phyloP scores from a whole-genome alignment of 2,329 filamentous ascomycete genomes.

The Dothistroma pini region DNA sequence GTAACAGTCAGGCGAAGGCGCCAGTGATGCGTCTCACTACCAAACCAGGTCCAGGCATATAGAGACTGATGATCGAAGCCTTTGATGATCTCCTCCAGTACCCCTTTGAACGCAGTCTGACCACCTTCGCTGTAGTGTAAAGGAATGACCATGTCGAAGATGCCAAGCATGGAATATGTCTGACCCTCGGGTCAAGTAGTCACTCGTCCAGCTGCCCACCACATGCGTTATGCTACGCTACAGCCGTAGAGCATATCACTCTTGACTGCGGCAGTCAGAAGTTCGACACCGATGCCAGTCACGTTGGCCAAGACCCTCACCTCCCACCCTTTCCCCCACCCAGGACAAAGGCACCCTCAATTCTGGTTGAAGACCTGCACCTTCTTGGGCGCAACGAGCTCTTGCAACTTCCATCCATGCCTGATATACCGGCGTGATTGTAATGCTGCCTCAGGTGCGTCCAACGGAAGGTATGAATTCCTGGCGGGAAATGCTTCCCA shows the following conservation, averaged over 20 bases:
- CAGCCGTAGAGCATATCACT: background rate
- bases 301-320: background rate
- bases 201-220: constrained; percentile 9
- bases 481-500: too few species aligned
- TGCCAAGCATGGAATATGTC: constrained; percentile 14
- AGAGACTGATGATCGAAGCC: background rate
- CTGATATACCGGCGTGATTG: background rate
- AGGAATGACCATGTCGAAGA: constrained; percentile 13
- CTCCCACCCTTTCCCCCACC: background rate
- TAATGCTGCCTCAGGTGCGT: background rate
- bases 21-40: background rate
- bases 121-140: constrained; percentile 13
- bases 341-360: background rate
- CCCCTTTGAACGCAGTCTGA: constrained; percentile 11
- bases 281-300: background rate
- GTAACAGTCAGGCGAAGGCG: background rate
- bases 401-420: too few species aligned
- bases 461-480: too few species aligned
- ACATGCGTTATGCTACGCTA: constrained; percentile 3
- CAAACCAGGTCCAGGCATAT: background rate
- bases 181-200: constrained; percentile 13
- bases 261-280: background rate
- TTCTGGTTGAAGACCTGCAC: background rate
- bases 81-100: constrained; percentile 20
- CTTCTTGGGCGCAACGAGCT: constrained; percentile 1